These are phyloP conservation scores for Knufia petricola DNA, from an alignment of 2,329 filamentous ascomycete species.

Conservation along the genomic window DNA sequence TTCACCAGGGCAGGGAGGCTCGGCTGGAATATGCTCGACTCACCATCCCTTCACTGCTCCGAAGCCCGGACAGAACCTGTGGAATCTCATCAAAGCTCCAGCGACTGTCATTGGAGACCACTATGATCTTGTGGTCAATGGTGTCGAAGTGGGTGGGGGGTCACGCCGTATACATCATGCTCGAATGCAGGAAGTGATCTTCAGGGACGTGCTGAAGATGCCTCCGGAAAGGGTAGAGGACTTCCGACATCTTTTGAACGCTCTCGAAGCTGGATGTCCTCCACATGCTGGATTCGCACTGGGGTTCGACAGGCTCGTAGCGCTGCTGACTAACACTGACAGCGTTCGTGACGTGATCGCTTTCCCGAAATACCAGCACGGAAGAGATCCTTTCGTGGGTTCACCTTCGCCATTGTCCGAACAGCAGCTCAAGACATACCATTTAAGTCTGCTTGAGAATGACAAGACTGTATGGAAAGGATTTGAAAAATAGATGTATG, in stretches of 20 bases:
- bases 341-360: slow-evolving; percentile 90
- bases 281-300: slow-evolving; percentile 90
- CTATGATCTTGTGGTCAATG: slow-evolving; percentile 94
- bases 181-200: slow-evolving; percentile 70
- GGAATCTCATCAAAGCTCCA: slow-evolving; percentile 63
- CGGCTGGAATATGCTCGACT: slow-evolving; percentile 70
- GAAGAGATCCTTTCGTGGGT: slow-evolving; percentile 74
- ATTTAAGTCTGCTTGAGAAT: slow-evolving; percentile 31
- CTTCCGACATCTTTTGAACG: slow-evolving; percentile 76
- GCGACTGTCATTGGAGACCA: slow-evolving; percentile 69
- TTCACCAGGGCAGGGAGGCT: slow-evolving; percentile 70
- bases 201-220: slow-evolving; percentile 77
- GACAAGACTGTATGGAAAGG: background rate
- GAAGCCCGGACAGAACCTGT: slow-evolving; percentile 59
- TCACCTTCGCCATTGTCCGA: slow-evolving; percentile 62
- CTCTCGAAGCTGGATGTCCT: slow-evolving; percentile 75
- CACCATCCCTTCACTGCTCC: slow-evolving; percentile 97
- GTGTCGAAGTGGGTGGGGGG: slow-evolving; percentile 85
- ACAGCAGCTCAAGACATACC: slow-evolving; percentile 51
- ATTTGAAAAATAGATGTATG: background rate
- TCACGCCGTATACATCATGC: slow-evolving; percentile 85
- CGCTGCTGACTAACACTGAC: slow-evolving; percentile 64
- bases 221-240: slow-evolving; percentile 59
- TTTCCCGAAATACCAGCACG: slow-evolving; percentile 87
- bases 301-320: slow-evolving; percentile 79